Conservation (phyloP, 2,329 filamentous ascomycete genomes). For the Shiraia sp. region DNA sequence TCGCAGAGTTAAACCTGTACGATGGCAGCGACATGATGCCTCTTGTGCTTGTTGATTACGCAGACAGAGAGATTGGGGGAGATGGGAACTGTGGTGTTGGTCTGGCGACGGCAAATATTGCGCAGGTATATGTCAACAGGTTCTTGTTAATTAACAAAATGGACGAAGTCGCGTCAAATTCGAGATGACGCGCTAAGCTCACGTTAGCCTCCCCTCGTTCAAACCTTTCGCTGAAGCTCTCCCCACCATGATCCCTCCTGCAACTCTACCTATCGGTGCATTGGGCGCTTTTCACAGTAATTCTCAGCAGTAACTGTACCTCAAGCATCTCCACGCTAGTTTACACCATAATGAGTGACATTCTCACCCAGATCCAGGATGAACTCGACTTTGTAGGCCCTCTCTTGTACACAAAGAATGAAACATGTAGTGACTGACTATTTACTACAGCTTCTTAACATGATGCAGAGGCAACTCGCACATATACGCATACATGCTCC, state of each 20-base stretch:
- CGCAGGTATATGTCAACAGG: no score
- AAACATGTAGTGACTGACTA: background rate
- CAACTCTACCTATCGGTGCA: background rate
- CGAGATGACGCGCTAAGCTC: conserved; percentile 19
- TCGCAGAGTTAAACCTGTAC: background rate
- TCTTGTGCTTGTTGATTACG: no score
- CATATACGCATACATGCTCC: conserved; percentile 51
- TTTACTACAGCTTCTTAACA: conserved; percentile 48
- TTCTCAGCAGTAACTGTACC: background rate
- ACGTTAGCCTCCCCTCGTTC: conserved; percentile 13
- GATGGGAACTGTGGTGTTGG: no score
- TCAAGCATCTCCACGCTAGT: background rate
- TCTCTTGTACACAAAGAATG: background rate
- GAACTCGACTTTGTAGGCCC: conserved; percentile 73
- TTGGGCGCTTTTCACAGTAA: background rate
- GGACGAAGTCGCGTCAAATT: conserved; percentile 22
- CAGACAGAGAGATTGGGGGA: conserved; percentile 2
- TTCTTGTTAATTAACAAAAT: no score
- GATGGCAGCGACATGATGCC: background rate
- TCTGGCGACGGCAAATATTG: no score
- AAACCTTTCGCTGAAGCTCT: no score
- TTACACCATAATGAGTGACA: conserved; percentile 64
- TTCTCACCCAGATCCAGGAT: conserved; percentile 82
- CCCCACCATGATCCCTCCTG: conserved; percentile 1
- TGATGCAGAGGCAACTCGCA: conserved; percentile 52